These are phyloP conservation scores for Coemansia erecta DNA, from an alignment of 192 early-diverging fungal species.

Conservation along the genomic window DNA sequence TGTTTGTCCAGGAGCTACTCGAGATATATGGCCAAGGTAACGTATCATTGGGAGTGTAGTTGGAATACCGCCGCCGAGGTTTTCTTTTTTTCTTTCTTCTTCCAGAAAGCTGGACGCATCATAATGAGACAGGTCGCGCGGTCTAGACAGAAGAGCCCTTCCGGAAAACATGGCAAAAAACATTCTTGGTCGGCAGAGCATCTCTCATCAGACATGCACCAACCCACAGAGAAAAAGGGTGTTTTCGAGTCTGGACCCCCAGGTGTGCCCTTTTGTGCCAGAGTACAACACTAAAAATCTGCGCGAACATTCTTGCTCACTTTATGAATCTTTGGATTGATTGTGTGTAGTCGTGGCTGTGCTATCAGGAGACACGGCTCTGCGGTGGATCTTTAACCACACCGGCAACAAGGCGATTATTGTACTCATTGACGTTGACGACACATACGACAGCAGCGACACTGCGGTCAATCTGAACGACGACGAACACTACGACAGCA, in stretches of 20 bases:
- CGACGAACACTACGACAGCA: conserved; percentile 17
- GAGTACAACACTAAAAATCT: too few relatives aligned
- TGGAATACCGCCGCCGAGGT: too few relatives aligned
- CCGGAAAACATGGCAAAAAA: too few relatives aligned
- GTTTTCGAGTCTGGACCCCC: too few relatives aligned
- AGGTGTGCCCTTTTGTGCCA: too few relatives aligned
- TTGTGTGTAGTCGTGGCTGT: conserved; percentile 50
- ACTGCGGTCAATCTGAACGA: conserved; percentile 2
- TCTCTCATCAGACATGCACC: too few relatives aligned
- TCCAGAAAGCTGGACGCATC: too few relatives aligned
- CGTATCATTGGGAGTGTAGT: not conserved
- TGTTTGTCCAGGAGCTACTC: conserved; percentile 55
- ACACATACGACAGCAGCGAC: conserved; percentile 27
- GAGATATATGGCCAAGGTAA: conserved; percentile 55
- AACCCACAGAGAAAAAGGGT: too few relatives aligned
- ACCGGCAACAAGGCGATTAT: conserved; percentile 43
- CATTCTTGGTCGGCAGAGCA: too few relatives aligned
- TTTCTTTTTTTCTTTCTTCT: too few relatives aligned
- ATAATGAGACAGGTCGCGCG: too few relatives aligned
- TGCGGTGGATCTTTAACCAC: conserved; percentile 51
- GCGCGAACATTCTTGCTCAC: not conserved
- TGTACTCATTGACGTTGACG: conserved; percentile 55
- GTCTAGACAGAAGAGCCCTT: too few relatives aligned
- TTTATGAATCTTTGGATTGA: not conserved
- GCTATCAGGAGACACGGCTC: conserved; percentile 49